These are phyloP conservation scores for Actinomortierella ambigua DNA, from an alignment of 371 early-diverging fungal genomes.

Conservation along the genomic window DNA sequence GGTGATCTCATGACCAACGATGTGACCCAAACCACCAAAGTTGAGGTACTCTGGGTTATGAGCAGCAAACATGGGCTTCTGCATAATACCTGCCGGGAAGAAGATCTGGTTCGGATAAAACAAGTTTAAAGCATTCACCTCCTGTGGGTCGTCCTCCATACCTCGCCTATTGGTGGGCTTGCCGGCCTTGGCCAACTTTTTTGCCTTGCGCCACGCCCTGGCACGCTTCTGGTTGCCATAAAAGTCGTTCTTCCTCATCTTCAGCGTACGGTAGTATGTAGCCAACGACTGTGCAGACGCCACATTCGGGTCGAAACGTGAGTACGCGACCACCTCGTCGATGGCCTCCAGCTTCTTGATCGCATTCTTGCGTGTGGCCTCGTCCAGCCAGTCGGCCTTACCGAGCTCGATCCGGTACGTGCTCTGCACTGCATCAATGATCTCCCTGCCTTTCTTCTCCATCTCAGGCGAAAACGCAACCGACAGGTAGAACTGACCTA, in stretches of 20 bases:
- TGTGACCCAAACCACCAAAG: slow-evolving; percentile 63
- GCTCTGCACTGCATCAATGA: slow-evolving; percentile 50
- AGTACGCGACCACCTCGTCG: slow-evolving; percentile 56
- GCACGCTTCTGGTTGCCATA: slow-evolving; percentile 51
- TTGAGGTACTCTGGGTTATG: slow-evolving; percentile 57
- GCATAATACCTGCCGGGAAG: slow-evolving; percentile 67
- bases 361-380: slow-evolving; percentile 51
- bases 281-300: slow-evolving; percentile 48
- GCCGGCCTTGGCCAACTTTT: slow-evolving; percentile 16
- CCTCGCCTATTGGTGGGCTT: slow-evolving; percentile 50
- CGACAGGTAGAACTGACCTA: slow-evolving; percentile 61
- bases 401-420: slow-evolving; percentile 50
- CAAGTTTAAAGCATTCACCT: slow-evolving; percentile 69
- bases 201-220: slow-evolving; percentile 29
- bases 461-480: slow-evolving; percentile 47
- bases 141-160: slow-evolving; percentile 63
- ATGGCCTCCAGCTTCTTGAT: slow-evolving; percentile 51
- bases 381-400: slow-evolving; percentile 59
- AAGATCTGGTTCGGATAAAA: slow-evolving; percentile 62
- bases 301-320: slow-evolving; percentile 52
- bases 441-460: slow-evolving; percentile 37
- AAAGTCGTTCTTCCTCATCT: slow-evolving; percentile 34
- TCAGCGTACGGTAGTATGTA: slow-evolving; percentile 49
- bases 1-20: slow-evolving; percentile 69
- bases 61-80: slow-evolving; percentile 53